Conservation (phyloP, 148 eudicot species). For the Fagopyrum homotropicum region DNA sequence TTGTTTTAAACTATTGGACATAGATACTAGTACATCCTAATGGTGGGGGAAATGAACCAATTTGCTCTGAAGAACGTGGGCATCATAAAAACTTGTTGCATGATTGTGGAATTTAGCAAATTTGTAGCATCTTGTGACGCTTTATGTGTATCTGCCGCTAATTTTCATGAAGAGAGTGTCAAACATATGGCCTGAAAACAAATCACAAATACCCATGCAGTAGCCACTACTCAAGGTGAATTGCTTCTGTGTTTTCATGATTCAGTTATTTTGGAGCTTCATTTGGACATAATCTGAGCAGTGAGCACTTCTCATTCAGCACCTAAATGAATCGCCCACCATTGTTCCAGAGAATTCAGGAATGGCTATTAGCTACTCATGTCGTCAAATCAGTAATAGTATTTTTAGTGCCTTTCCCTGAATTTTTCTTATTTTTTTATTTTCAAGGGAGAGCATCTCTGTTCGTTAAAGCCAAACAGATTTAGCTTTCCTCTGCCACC, state of each 20-base stretch:
- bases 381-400: not conserved
- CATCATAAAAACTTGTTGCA: not conserved
- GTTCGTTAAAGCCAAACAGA: slow-evolving; percentile 3
- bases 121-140: too few relatives aligned
- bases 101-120: too few relatives aligned
- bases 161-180: not conserved
- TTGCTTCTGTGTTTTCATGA: too few relatives aligned
- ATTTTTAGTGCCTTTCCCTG: not conserved
- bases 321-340: slow-evolving; percentile 6
- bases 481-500: not conserved
- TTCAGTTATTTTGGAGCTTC: not conserved
- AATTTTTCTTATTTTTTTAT: not conserved
- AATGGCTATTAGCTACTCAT: not conserved
- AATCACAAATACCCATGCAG: not conserved
- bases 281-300: not conserved
- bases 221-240: not conserved
- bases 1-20: too few relatives aligned
- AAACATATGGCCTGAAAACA: not conserved
- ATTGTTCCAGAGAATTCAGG: not conserved
- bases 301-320: not conserved
- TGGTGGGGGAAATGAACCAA: too few relatives aligned
- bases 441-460: not conserved
- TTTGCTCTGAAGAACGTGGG: not conserved
- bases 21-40: too few relatives aligned
- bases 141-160: not conserved